Conservation (phyloP, 2,329 filamentous ascomycete species). For the Polytolypa hystricis region DNA sequence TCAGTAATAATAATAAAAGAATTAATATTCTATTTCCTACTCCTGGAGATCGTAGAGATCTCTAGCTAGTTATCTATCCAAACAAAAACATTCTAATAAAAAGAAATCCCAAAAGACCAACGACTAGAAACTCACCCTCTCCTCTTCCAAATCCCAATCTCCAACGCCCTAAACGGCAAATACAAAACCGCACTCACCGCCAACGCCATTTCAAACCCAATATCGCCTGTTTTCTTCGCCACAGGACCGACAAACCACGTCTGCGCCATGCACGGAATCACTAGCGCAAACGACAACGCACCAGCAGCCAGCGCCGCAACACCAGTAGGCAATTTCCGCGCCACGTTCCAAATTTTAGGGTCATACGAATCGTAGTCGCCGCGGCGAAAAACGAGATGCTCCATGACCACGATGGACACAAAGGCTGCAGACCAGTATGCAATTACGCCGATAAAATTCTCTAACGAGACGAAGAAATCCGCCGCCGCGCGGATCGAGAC, state of each 20-base stretch:
- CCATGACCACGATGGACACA: conserved; percentile 48
- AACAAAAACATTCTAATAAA: too few species aligned
- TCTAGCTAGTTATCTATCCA: too few species aligned
- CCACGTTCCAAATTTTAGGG: conserved; percentile 52
- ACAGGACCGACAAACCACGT: conserved; percentile 58
- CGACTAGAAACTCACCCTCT: too few species aligned
- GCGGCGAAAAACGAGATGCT: conserved; percentile 51
- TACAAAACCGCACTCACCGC: conserved; percentile 11
- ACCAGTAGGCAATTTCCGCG: conserved; percentile 49
- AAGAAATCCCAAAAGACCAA: too few species aligned
- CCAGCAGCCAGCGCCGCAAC: conserved; percentile 52
- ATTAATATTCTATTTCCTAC: too few species aligned
- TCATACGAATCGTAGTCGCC: conserved; percentile 39
- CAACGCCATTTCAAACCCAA: conserved; percentile 42
- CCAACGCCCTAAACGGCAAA: conserved; percentile 8
- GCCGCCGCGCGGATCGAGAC: conserved; percentile 54
- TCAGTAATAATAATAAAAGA: too few species aligned
- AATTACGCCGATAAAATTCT: conserved; percentile 21
- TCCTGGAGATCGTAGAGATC: too few species aligned
- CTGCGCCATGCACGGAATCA: conserved; percentile 51
- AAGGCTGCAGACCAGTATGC: conserved; percentile 51
- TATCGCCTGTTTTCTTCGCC: conserved; percentile 45
- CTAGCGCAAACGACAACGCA: conserved; percentile 53
- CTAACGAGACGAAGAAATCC: conserved; percentile 42
- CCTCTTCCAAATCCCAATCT: conserved; percentile 9